phyloP scores from a whole-genome alignment of 2,329 filamentous ascomycete species.

The Stemphylium beticola region DNA sequence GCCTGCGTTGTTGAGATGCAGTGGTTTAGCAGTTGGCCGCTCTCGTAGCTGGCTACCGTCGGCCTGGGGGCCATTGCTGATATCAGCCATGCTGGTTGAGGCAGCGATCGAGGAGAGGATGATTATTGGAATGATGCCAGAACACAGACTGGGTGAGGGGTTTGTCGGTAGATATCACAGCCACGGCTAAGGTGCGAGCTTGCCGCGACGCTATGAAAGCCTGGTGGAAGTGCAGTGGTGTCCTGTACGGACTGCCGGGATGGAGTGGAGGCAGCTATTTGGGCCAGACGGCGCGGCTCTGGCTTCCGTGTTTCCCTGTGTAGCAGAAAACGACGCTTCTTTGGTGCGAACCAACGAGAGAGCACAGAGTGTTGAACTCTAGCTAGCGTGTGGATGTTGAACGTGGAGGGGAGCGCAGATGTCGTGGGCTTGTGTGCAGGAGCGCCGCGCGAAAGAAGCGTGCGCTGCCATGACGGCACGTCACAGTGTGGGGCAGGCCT shows the following conservation, averaged over 20 bases:
- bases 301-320: neutral
- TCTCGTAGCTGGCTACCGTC: slow-evolving; percentile 41
- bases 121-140: neutral
- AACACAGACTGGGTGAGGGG: slow-evolving; percentile 19
- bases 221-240: slow-evolving; percentile 31
- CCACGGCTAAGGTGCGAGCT: slow-evolving; percentile 27
- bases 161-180: slow-evolving; percentile 25
- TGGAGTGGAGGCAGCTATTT: slow-evolving; percentile 21
- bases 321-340: slow-evolving; percentile 1
- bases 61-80: slow-evolving; percentile 22
- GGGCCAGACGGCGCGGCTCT: slow-evolving; percentile 2
- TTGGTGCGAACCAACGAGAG: neutral
- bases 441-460: slow-evolving; percentile 6
- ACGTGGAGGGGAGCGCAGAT: slow-evolving; percentile 16
- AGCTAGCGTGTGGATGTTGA: slow-evolving; percentile 34
- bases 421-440: slow-evolving; percentile 7
- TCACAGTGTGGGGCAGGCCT: slow-evolving; percentile 14
- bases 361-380: slow-evolving; percentile 47
- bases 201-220: slow-evolving; percentile 38
- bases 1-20: slow-evolving; percentile 37
- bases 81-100: slow-evolving; percentile 36
- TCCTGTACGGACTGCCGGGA: slow-evolving; percentile 25
- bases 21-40: slow-evolving; percentile 37
- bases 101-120: slow-evolving; percentile 23
- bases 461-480: slow-evolving; percentile 12